A percentile compares a stretch with the other conserved stretches of the same genome.
Conservation (phyloP, 179 eudicot species). For the Pouteria campechiana region DNA sequence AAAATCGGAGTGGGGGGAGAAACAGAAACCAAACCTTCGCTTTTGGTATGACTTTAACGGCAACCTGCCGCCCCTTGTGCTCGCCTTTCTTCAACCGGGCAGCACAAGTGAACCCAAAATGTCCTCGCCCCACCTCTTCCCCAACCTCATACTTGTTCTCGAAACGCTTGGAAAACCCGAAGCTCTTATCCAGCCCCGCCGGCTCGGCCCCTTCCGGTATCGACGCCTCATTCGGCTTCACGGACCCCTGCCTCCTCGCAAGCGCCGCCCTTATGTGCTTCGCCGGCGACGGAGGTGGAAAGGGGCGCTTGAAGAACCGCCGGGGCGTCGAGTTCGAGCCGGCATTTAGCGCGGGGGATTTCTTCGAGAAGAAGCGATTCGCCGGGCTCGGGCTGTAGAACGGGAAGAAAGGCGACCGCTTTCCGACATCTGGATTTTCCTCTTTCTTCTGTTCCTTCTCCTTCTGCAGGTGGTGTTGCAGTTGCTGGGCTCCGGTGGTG, state of each 20-base stretch:
- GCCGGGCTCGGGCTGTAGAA: slow-evolving; percentile 88
- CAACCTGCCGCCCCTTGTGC: slow-evolving; percentile 51
- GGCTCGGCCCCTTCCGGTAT: slow-evolving; percentile 8
- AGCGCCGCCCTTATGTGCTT: slow-evolving; percentile 56
- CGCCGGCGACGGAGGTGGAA: slow-evolving; percentile 81
- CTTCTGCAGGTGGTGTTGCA: slow-evolving; percentile 1
- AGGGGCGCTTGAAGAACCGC: slow-evolving; percentile 52
- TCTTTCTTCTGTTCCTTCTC: no score
- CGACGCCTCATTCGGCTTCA: slow-evolving; percentile 37
- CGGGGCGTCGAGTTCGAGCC: slow-evolving; percentile 35
- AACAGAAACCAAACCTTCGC: slow-evolving; percentile 35
- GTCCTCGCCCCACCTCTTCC: slow-evolving; percentile 84
- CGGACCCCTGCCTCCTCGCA: slow-evolving; percentile 37
- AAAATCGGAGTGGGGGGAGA: neutral
- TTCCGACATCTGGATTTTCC: slow-evolving; percentile 9
- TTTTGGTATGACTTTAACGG: slow-evolving; percentile 80
- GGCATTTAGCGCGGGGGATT: slow-evolving; percentile 49
- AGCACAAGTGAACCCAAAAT: slow-evolving; percentile 77
- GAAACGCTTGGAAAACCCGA: slow-evolving; percentile 29
- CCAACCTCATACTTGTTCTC: slow-evolving; percentile 40
- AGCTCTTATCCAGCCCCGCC: slow-evolving; percentile 25
- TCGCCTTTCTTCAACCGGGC: slow-evolving; percentile 64
- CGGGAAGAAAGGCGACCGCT: slow-evolving; percentile 64
- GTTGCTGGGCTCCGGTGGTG: neutral
- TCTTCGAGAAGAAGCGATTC: slow-evolving; percentile 62